A percentile compares a stretch with the other conserved stretches of the same genome.
Evolutionary conservation across 1,284 basidiomycete species (phyloP).

Genomic region (Moniliophthora roreri): DNA sequence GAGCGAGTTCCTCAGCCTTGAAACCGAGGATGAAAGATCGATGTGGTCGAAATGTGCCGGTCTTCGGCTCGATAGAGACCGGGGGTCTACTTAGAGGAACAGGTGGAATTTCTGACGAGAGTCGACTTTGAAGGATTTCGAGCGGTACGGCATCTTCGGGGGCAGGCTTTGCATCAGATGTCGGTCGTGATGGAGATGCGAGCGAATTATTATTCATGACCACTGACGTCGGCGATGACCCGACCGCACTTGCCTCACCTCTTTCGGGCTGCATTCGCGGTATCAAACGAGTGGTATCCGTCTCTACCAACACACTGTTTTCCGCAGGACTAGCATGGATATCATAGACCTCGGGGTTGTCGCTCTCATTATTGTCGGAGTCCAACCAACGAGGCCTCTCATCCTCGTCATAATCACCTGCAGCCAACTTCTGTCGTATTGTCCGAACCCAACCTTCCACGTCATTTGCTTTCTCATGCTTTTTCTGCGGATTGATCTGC

Average conservation of each 20-base stretch:
- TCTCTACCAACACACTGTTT: conserved; percentile 14
- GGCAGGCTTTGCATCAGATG: conserved; percentile 45
- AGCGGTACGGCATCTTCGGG: conserved; percentile 62
- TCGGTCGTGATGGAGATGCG: conserved; percentile 30
- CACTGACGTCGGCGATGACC: conserved; percentile 21
- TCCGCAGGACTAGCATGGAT: conserved; percentile 19
- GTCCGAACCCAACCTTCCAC: conserved; percentile 81
- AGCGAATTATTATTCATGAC: conserved; percentile 24
- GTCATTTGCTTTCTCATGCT: conserved; percentile 69
- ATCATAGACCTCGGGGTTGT: conserved; percentile 33
- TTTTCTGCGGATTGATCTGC: conserved; percentile 71
- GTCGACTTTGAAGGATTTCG: conserved; percentile 63
- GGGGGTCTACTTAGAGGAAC: conserved; percentile 23
- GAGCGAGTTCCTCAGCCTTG: conserved; percentile 64
- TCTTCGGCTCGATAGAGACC: conserved; percentile 27
- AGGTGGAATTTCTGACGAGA: conserved; percentile 30
- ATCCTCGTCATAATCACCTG: conserved; percentile 53
- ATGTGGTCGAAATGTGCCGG: conserved; percentile 39
- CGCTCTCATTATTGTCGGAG: conserved; percentile 45
- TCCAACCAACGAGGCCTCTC: conserved; percentile 51
- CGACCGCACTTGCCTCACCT: conserved; percentile 10
- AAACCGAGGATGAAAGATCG: conserved; percentile 67
- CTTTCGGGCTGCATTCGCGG: conserved; percentile 13
- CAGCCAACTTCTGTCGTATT: conserved; percentile 62
- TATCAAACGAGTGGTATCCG: conserved; percentile 5